phyloP scores from a whole-genome alignment of 768 basidiomycete genomes.

The Porphyrellus cyaneotinctus region DNA sequence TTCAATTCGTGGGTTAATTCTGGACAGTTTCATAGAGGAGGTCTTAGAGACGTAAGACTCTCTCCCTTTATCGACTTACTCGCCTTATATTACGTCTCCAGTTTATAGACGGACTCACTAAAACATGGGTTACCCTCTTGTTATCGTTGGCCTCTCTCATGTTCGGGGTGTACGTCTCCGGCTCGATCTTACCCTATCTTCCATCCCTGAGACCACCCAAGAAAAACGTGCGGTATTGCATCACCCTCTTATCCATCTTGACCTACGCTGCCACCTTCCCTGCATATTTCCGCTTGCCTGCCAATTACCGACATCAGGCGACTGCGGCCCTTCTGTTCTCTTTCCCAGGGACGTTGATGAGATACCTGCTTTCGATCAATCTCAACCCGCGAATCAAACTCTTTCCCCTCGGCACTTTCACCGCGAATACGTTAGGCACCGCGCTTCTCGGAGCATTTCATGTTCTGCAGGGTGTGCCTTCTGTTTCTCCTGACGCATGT shows the following conservation, averaged over 20 bases:
- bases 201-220: constrained; percentile 41
- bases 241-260: constrained; percentile 55
- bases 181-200: constrained; percentile 37
- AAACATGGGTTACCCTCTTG: constrained; percentile 73
- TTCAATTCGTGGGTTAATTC: constrained; percentile 84
- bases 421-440: constrained; percentile 75
- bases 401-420: constrained; percentile 77
- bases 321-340: constrained; percentile 87
- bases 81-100: constrained; percentile 31
- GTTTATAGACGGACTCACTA: constrained; percentile 85
- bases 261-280: constrained; percentile 74
- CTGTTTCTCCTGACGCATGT: constrained; percentile 53
- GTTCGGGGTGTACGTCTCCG: constrained; percentile 67
- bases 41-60: constrained; percentile 66
- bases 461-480: constrained; percentile 55
- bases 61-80: neutral
- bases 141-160: constrained; percentile 72
- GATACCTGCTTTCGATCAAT: constrained; percentile 69
- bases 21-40: constrained; percentile 48
- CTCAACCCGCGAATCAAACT: constrained; percentile 63
- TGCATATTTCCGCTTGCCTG: constrained; percentile 71
- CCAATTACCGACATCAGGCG: constrained; percentile 66
- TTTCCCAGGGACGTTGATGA: constrained; percentile 82
- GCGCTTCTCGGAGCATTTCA: constrained; percentile 73
- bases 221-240: constrained; percentile 42